Evolutionary conservation across 2,329 filamentous ascomycete genomes (phyloP), one percentile per base, ranked within the genome.

Genomic region (Phaeosphaeria sp.): DNA sequence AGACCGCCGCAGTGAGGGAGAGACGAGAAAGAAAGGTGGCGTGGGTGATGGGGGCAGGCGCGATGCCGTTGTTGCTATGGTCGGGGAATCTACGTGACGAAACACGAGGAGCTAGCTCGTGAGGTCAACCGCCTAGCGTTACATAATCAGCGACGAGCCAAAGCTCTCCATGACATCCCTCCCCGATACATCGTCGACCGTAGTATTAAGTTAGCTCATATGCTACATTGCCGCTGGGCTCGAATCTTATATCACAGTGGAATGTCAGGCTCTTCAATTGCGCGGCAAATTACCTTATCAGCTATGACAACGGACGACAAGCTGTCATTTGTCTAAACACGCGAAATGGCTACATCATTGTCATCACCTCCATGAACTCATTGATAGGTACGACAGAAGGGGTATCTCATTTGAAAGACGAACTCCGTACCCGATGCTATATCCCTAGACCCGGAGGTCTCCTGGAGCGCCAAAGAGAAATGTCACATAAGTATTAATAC

Each of bases 391-490:
- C 59, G 53, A 49, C 17, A 55, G 43, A 64, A 61, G 54, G 66
- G 72, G 72, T 75, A 75, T 75, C 72, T 67, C 62, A 66, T 68
- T 73, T 57, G 33, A 65, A 62, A 58, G 54, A 52, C 56, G 21
- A 69, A 72, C 69, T 66, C 72, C 68, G 46, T 51, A 18, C 57
- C 55, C 50, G 48, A 64, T 66, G 64, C 64, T 60, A 55, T 51
- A 13, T 17, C 44, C 21, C 15, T 54, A 42, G 13, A 25, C 52
- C 13, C 46, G 25, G 48, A 18, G 43, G 36, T 36, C 33, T 25
- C 20, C 30, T 41, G 41, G 18, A 58, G 58, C 47, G 58, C 65
- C 59, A 36, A 46, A 55, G 9, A 36, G 46, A 10, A 50, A 42
- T n/a, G n/a, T n/a, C 27, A 44, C 25, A 41, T 54, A 59, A 41